A percentile compares a stretch with the other conserved stretches of the same genome.
These are phyloP conservation scores for Pholiota microspora DNA, from an alignment of 768 basidiomycete species.

Conservation along the genomic window DNA sequence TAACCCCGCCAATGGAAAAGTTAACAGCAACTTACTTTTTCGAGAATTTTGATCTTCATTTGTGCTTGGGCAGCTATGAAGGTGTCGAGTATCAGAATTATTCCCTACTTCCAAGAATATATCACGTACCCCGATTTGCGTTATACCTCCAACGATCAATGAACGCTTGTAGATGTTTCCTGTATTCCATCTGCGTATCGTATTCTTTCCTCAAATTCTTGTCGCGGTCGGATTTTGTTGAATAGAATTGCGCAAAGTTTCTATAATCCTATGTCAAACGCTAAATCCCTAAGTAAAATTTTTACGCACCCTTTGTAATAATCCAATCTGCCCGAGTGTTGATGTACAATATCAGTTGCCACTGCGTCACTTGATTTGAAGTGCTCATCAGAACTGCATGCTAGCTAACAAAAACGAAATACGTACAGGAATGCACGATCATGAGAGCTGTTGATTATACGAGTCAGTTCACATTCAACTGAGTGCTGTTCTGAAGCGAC, in stretches of 20 bases:
- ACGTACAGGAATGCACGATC: constrained; percentile 91
- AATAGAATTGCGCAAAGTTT: constrained; percentile 98
- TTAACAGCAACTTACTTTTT: constrained; percentile 50
- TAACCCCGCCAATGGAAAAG: background rate
- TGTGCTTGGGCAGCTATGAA: constrained; percentile 79
- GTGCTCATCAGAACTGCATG: background rate
- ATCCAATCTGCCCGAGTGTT: constrained; percentile 88
- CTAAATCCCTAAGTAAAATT: background rate
- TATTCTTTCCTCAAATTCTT: constrained; percentile 92
- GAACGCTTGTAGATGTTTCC: constrained; percentile 94
- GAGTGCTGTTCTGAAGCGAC: constrained; percentile 19
- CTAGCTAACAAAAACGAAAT: background rate
- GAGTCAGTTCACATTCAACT: constrained; percentile 5
- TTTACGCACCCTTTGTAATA: constrained; percentile 90
- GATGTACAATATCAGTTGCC: constrained; percentile 98
- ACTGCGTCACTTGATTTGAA: constrained; percentile 70
- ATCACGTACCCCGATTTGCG: constrained; percentile 73
- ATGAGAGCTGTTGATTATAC: constrained; percentile 65
- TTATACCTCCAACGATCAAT: constrained; percentile 99
- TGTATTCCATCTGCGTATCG: constrained; percentile 92
- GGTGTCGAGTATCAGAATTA: background rate
- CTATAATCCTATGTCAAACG: constrained; percentile 31
- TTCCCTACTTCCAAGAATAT: background rate
- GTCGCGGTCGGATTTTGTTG: constrained; percentile 94
- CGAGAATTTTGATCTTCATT: constrained; percentile 70